Percentiles rank a stretch among this genome's conserved stretches.
phyloP scores from a whole-genome alignment of 1,284 basidiomycete genomes.

The Leccinum brunneo-olivaceum region DNA sequence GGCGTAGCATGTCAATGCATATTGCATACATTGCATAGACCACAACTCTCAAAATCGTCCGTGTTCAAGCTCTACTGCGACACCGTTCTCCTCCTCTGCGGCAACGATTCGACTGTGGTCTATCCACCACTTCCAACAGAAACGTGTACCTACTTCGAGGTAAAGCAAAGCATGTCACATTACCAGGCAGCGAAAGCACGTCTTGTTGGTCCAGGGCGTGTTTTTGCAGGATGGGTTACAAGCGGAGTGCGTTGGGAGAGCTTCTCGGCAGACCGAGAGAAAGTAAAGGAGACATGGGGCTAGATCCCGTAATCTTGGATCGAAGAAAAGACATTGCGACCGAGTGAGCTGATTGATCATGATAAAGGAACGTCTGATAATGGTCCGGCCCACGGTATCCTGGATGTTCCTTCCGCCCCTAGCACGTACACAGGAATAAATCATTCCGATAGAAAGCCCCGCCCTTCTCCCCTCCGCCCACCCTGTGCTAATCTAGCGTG shows the following conservation, averaged over 20 bases:
- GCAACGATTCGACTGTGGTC: constrained; percentile 6
- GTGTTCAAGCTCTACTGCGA: constrained; percentile 39
- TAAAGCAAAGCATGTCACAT: constrained; percentile 32
- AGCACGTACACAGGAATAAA: too few relatives aligned
- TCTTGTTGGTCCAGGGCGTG: constrained; percentile 36
- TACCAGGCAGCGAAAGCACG: constrained; percentile 45
- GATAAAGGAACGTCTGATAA: too few relatives aligned
- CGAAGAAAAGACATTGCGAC: constrained; percentile 8
- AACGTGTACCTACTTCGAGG: constrained; percentile 31
- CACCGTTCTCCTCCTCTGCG: constrained; percentile 15
- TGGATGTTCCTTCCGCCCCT: too few relatives aligned
- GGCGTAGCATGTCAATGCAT: neutral
- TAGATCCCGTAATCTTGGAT: constrained; percentile 2
- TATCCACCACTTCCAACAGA: constrained; percentile 3
- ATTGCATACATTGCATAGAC: constrained; percentile 32
- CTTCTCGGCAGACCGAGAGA: constrained; percentile 32
- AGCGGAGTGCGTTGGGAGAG: constrained; percentile 46
- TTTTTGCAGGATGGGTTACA: constrained; percentile 59
- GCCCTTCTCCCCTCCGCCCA: too few relatives aligned
- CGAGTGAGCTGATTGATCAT: too few relatives aligned
- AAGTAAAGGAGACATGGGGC: neutral
- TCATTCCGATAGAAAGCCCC: too few relatives aligned
- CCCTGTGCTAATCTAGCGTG: too few relatives aligned
- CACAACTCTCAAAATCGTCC: constrained; percentile 43
- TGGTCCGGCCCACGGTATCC: too few relatives aligned